A percentile compares a stretch with the other conserved stretches of the same genome.
Conservation (phyloP, 2,329 filamentous ascomycete species). For the Penicillium sp. region DNA sequence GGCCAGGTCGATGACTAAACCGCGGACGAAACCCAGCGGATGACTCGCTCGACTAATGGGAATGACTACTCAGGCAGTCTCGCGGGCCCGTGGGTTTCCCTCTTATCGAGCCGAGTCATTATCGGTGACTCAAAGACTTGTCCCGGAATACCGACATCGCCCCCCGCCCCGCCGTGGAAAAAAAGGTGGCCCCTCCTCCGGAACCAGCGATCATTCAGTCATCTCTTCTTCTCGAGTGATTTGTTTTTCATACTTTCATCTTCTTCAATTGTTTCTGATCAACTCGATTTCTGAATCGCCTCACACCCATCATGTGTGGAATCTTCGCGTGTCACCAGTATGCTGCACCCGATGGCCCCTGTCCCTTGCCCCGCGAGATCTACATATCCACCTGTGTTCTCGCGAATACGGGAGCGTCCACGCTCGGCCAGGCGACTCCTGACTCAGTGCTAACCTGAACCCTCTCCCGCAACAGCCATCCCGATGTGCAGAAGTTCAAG, state of each 20-base stretch:
- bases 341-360: constrained; percentile 32
- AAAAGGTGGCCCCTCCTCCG: constrained; percentile 19
- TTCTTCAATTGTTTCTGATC: constrained; percentile 9
- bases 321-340: constrained; percentile 94
- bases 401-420: not conserved
- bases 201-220: constrained; percentile 18
- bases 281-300: constrained; percentile 3
- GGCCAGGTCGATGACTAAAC: too few species aligned
- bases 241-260: constrained; percentile 7
- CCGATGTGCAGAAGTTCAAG: constrained; percentile 95
- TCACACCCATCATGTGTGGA: constrained; percentile 71
- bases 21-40: too few species aligned
- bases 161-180: constrained; percentile 13
- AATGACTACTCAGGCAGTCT: not conserved
- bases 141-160: constrained; percentile 15
- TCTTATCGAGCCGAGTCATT: constrained; percentile 14
- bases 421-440: constrained; percentile 2
- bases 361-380: constrained; percentile 5
- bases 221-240: not conserved
- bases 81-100: not conserved
- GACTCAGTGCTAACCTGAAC: constrained; percentile 17
- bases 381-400: constrained; percentile 2
- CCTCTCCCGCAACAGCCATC: constrained; percentile 52
- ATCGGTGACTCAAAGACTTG: constrained; percentile 24
- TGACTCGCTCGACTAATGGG: too few species aligned